Percentiles rank a stretch among this genome's conserved stretches.
Evolutionary conservation across 2,329 filamentous ascomycete genomes (phyloP).

Genomic region (Ophiostoma triangulosporum): DNA sequence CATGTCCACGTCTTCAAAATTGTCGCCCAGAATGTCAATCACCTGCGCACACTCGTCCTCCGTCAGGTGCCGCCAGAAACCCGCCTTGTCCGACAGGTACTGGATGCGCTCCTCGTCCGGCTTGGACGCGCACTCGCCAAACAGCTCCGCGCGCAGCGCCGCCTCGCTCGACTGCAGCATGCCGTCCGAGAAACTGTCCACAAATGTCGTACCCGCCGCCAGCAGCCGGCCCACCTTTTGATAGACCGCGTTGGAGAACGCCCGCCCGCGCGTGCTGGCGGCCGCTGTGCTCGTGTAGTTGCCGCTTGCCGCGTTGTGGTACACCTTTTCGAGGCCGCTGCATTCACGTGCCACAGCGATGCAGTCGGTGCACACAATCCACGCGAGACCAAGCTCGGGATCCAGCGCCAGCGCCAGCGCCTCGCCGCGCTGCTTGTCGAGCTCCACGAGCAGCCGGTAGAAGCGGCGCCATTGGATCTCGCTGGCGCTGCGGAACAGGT

Average conservation of each 20-base stretch:
- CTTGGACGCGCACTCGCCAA: slow-evolving; percentile 56
- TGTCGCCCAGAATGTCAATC: slow-evolving; percentile 53
- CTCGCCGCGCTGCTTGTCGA: slow-evolving; percentile 77
- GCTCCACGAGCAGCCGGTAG: slow-evolving; percentile 69
- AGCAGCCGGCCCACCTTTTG: slow-evolving; percentile 49
- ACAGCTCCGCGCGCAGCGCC: slow-evolving; percentile 58
- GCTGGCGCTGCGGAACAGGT: slow-evolving; percentile 57
- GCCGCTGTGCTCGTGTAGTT: slow-evolving; percentile 21
- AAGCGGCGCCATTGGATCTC: slow-evolving; percentile 83
- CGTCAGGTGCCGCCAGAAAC: slow-evolving; percentile 64
- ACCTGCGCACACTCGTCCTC: slow-evolving; percentile 68
- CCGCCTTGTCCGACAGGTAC: slow-evolving; percentile 63
- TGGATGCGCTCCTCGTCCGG: slow-evolving; percentile 63
- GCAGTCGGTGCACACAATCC: slow-evolving; percentile 74
- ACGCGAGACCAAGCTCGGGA: slow-evolving; percentile 54
- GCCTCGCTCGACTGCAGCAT: slow-evolving; percentile 55
- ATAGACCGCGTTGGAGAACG: slow-evolving; percentile 21
- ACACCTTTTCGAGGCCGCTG: slow-evolving; percentile 61
- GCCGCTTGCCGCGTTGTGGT: slow-evolving; percentile 44
- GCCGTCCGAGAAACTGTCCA: slow-evolving; percentile 55
- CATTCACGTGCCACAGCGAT: slow-evolving; percentile 68
- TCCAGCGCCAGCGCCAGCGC: slow-evolving; percentile 69
- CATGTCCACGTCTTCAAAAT: slow-evolving; percentile 44
- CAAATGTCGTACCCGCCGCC: slow-evolving; percentile 54
- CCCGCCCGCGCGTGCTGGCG: neutral